Base-by-base conservation (phyloP, 192 early-diverging fungal species). In the Coemansia umbellata region DNA sequence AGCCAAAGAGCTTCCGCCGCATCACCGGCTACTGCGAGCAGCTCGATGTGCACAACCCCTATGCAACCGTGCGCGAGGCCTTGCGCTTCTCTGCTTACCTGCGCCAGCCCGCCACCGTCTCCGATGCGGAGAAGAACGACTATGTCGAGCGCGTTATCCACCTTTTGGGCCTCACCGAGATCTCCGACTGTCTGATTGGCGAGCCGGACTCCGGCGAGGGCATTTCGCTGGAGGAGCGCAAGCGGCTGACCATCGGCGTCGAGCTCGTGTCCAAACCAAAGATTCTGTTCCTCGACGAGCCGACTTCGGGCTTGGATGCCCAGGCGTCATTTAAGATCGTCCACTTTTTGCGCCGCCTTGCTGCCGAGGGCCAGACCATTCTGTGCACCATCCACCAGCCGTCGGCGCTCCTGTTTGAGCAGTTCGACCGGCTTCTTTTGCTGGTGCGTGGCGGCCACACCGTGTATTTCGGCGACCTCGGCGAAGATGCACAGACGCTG, bases 371-470 rank as follows among this genome's bases (percentile, higher is more conserved):
- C 43, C 83, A 82, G 75, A 84, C 83, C 40, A 85, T 86, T 49
- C 80, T 83, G 50, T 93, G 82, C 64, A 90, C 88, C 9, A 93
- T 95, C 47, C 92, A 94, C 73, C 88, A 89, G 70, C 92, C 92
- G 31, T 87, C 84, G 7, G 81, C 89, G n/a, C 73, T 87, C 53
- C 74, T 91, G 31, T 94, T 94, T 63, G 82, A 87, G 48, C 83
- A 85, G 51, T 94, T 94, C 69, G 91, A 92, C 61, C 85, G 91
- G 23, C 66, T 92, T 13, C 74, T 94, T 23, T 69, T 94, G 21
- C 87, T 84, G 32, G 82, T 83, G 55, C 85, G 87, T 37, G 90
- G 90, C 37, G 92, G 92, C 44, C 69, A 74, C 47, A 87, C 86
- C 11, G 88, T 84, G 11, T 94, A 87, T 58, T 85, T 89, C 74